Conservation (phyloP, 2,329 filamentous ascomycete genomes). For the Pseudocercospora ulei region DNA sequence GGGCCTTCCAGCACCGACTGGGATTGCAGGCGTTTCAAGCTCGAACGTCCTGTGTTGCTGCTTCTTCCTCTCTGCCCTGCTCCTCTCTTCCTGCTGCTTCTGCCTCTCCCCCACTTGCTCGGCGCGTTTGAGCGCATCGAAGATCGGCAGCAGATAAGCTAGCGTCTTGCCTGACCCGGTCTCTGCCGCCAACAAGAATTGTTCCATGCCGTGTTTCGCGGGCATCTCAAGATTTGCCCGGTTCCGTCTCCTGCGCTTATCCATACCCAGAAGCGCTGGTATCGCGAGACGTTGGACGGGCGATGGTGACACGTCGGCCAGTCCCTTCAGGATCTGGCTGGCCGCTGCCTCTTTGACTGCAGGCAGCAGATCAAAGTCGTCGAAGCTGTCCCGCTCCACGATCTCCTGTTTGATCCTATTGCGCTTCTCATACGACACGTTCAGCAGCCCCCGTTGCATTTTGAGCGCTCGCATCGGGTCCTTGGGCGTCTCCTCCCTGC, state of each 20-base stretch:
- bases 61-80: conserved; percentile 23
- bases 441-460: conserved; percentile 75
- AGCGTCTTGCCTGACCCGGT: conserved; percentile 96
- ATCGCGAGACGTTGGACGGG: conserved; percentile 85
- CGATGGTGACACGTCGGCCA: conserved; percentile 70
- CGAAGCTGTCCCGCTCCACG: conserved; percentile 63
- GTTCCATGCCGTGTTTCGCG: conserved; percentile 41
- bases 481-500: conserved; percentile 41
- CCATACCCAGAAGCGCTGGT: conserved; percentile 61
- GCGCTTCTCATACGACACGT: conserved; percentile 64
- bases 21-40: conserved; percentile 46
- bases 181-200: conserved; percentile 83
- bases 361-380: conserved; percentile 67
- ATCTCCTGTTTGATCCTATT: conserved; percentile 53
- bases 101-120: conserved; percentile 48
- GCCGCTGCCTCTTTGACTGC: conserved; percentile 59
- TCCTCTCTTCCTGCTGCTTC: conserved; percentile 28
- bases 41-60: conserved; percentile 44
- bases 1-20: conserved; percentile 61
- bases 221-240: conserved; percentile 26
- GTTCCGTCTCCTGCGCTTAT: conserved; percentile 35
- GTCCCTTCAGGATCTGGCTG: conserved; percentile 62
- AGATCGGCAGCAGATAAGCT: conserved; percentile 74
- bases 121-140: conserved; percentile 74
- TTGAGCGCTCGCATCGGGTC: conserved; percentile 71